A percentile compares a stretch with the other conserved stretches of the same genome.
Evolutionary conservation across 257 asterid genomes (phyloP).

Genomic region (Solanum sejunctum): DNA sequence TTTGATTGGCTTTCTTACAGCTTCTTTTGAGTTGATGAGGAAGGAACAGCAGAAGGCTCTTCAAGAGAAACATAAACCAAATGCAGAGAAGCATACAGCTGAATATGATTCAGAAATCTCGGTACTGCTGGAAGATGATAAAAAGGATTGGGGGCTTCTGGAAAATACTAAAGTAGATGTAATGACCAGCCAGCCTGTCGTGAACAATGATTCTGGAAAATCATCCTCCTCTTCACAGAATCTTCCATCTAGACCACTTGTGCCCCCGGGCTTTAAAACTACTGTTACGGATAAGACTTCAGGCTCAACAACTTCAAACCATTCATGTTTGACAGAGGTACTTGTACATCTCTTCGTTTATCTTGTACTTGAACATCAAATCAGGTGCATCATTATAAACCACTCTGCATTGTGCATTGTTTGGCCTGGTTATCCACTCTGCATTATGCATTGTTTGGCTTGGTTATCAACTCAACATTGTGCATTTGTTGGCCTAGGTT

Average conservation of each 20-base stretch:
- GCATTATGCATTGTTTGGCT: neutral
- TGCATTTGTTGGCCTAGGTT: neutral
- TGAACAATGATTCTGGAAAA: constrained; percentile 42
- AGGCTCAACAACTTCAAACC: constrained; percentile 37
- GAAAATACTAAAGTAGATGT: constrained; percentile 31
- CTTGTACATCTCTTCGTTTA: neutral
- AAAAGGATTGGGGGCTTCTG: constrained; percentile 31
- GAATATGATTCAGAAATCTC: constrained; percentile 27
- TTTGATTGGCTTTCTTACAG: constrained; percentile 23
- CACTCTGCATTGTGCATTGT: neutral
- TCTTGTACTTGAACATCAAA: neutral
- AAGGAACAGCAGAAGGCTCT: constrained; percentile 81
- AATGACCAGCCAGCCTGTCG: constrained; percentile 17
- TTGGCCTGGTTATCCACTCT: neutral
- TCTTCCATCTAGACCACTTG: constrained; percentile 58
- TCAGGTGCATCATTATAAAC: neutral
- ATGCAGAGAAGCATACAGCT: constrained; percentile 32
- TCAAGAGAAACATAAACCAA: constrained; percentile 71
- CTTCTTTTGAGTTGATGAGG: constrained; percentile 86
- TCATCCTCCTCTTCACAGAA: constrained; percentile 44
- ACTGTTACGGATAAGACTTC: constrained; percentile 44
- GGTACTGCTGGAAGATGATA: constrained; percentile 27
- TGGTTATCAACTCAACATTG: neutral
- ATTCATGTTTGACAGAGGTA: constrained; percentile 47
- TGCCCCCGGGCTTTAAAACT: constrained; percentile 79